Evolutionary conservation across 2,329 filamentous ascomycete species (phyloP).

Genomic region (Fusarium poae): DNA sequence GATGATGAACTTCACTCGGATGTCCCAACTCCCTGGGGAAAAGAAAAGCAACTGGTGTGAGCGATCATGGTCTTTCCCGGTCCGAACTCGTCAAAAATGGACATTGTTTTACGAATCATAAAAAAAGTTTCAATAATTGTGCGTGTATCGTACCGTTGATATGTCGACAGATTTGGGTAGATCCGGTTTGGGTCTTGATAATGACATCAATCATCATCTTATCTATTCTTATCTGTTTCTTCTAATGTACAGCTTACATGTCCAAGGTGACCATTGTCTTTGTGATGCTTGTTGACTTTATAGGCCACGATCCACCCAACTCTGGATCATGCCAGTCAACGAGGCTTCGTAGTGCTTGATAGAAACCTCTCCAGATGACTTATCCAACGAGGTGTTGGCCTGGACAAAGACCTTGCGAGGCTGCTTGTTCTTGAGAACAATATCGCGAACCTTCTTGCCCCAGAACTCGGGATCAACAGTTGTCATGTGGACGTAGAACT

Average conservation of each 20-base stretch:
- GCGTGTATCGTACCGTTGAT: conserved; percentile 13
- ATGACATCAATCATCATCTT: conserved; percentile 18
- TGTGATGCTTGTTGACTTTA: conserved; percentile 49
- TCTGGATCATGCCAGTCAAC: conserved; percentile 84
- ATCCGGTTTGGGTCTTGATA: neutral
- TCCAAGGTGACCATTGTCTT: conserved; percentile 9
- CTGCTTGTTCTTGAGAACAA: conserved; percentile 82
- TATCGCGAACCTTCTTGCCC: conserved; percentile 81
- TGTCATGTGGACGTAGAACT: conserved; percentile 87
- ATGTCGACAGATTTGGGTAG: conserved; percentile 7
- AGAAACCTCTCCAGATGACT: conserved; percentile 75
- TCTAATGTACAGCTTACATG: conserved; percentile 36
- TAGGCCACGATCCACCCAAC: conserved; percentile 75
- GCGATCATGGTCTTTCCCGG: conserved; percentile 28
- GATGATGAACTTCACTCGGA: conserved; percentile 50
- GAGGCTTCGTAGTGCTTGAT: conserved; percentile 90
- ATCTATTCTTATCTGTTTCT: conserved; percentile 18
- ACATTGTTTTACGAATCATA: conserved; percentile 35
- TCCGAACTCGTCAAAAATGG: conserved; percentile 35
- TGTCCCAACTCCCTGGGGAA: conserved; percentile 40
- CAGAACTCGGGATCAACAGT: conserved; percentile 85
- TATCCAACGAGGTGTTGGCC: conserved; percentile 84
- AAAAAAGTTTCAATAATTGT: conserved; percentile 32
- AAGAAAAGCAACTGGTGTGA: conserved; percentile 27
- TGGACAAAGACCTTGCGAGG: conserved; percentile 94